Conservation (phyloP, 306 rosid genomes). For the Ziziphus jujuba region DNA sequence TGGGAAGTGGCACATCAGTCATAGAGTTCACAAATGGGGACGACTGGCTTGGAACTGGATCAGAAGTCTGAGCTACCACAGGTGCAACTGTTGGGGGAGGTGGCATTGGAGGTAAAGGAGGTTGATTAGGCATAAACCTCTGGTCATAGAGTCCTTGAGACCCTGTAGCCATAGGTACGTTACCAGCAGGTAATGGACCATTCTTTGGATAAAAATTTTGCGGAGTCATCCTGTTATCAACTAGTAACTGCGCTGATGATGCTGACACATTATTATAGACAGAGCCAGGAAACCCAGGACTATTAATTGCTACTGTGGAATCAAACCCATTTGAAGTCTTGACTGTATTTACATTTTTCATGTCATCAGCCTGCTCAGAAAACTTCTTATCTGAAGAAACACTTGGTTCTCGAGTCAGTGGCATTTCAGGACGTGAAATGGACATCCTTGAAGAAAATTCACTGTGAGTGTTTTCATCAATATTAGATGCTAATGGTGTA, state of each 20-base stretch:
- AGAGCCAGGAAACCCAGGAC: conserved; percentile 55
- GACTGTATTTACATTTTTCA: conserved; percentile 45
- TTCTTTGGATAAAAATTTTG: conserved; percentile 60
- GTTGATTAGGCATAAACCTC: conserved; percentile 76
- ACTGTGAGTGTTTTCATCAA: conserved; percentile 76
- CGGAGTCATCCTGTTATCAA: conserved; percentile 55
- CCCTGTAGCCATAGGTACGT: conserved; percentile 48
- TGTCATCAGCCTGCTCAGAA: conserved; percentile 75
- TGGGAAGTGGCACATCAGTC: conserved; percentile 45
- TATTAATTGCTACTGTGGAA: conserved; percentile 41
- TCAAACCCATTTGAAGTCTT: conserved; percentile 65
- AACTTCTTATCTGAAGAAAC: conserved; percentile 85
- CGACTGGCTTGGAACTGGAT: conserved; percentile 58
- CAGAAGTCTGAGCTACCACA: conserved; percentile 58
- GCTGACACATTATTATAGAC: conserved; percentile 51
- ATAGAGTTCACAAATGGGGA: conserved; percentile 58
- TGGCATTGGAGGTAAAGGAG: conserved; percentile 95
- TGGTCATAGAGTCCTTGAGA: conserved; percentile 82
- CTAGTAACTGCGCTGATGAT: conserved; percentile 56
- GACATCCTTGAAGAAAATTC: conserved; percentile 95
- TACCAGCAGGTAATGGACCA: conserved; percentile 69
- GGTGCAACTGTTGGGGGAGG: conserved; percentile 74
- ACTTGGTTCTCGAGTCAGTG: conserved; percentile 78
- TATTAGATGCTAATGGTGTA: conserved; percentile 58
- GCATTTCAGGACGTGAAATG: conserved; percentile 69